phyloP scores from a whole-genome alignment of 108 stramenopile genomes.

The Cylindrotheca closterium region DNA sequence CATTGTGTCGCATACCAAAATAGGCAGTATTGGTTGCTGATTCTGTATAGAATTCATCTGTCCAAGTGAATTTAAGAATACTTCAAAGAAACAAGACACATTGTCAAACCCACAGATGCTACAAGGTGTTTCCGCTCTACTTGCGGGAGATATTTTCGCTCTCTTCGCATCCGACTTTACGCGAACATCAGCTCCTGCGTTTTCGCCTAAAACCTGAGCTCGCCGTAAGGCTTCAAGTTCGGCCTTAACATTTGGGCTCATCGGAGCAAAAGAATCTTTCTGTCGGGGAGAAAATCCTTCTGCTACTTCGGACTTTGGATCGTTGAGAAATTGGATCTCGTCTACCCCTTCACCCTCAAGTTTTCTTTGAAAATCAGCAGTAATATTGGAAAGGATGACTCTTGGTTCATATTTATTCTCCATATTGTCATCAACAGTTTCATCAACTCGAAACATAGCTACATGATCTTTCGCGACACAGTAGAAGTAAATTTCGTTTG shows the following conservation, averaged over 20 bases:
- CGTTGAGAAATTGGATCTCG: not conserved
- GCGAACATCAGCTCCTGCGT: constrained; percentile 49
- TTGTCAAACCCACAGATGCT: constrained; percentile 54
- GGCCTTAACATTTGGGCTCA: constrained; percentile 36
- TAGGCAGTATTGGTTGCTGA: constrained; percentile 34
- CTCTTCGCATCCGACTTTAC: constrained; percentile 23
- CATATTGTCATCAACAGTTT: not conserved
- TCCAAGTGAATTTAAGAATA: constrained; percentile 58
- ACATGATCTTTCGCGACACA: constrained; percentile 19
- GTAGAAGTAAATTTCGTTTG: constrained; percentile 28
- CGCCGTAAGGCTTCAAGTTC: constrained; percentile 65
- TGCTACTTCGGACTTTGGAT: not conserved
- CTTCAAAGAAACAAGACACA: constrained; percentile 56
- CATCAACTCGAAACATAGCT: constrained; percentile 30
- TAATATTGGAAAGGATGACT: constrained; percentile 17
- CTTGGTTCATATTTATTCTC: not conserved
- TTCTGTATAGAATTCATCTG: constrained; percentile 4
- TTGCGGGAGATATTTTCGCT: not conserved
- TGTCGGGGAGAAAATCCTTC: not conserved
- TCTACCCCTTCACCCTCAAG: constrained; percentile 8
- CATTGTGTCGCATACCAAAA: constrained; percentile 51
- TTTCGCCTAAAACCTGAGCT: constrained; percentile 41
- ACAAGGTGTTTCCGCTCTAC: constrained; percentile 12
- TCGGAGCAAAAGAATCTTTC: not conserved
- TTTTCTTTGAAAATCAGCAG: constrained; percentile 2